Percentiles rank a stretch among this genome's conserved stretches.
Conservation (phyloP, 768 basidiomycete species). For the Strobilomyces echinocephalus region DNA sequence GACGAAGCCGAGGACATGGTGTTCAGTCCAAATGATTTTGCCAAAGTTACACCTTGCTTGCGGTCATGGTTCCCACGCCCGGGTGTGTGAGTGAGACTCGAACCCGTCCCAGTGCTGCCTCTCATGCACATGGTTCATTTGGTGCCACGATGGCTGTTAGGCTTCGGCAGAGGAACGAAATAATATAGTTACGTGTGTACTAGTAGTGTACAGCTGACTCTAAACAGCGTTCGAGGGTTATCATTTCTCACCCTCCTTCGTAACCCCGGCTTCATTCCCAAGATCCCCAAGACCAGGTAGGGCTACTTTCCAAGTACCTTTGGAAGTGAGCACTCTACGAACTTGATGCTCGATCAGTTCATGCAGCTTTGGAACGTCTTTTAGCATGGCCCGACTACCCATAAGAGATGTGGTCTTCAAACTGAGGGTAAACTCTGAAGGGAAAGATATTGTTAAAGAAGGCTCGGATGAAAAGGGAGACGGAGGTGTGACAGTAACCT, state of each 20-base stretch:
- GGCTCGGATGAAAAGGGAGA: conserved; percentile 48
- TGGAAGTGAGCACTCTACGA: conserved; percentile 53
- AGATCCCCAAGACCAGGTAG: conserved; percentile 62
- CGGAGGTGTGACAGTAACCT: conserved; percentile 68
- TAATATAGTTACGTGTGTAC: background rate
- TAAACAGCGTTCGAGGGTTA: background rate
- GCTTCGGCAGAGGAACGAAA: background rate
- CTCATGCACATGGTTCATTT: too few relatives aligned
- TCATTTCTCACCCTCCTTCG: background rate
- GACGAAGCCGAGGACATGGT: conserved; percentile 58
- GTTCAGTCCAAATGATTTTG: conserved; percentile 5
- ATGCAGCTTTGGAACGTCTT: conserved; percentile 95
- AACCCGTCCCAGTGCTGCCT: too few relatives aligned
- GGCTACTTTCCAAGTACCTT: conserved; percentile 61
- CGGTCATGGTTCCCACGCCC: conserved; percentile 24
- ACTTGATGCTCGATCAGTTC: conserved; percentile 89
- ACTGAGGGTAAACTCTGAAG: conserved; percentile 82
- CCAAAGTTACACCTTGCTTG: conserved; percentile 32
- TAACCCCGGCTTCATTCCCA: conserved; percentile 28
- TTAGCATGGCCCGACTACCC: conserved; percentile 95
- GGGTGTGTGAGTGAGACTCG: conserved; percentile 43
- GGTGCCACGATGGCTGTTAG: too few relatives aligned
- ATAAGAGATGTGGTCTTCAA: conserved; percentile 87
- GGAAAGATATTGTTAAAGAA: conserved; percentile 65
- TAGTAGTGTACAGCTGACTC: conserved; percentile 6